Conservation (phyloP, 352 stramenopile genomes). For the Pythium scleroteichum region DNA sequence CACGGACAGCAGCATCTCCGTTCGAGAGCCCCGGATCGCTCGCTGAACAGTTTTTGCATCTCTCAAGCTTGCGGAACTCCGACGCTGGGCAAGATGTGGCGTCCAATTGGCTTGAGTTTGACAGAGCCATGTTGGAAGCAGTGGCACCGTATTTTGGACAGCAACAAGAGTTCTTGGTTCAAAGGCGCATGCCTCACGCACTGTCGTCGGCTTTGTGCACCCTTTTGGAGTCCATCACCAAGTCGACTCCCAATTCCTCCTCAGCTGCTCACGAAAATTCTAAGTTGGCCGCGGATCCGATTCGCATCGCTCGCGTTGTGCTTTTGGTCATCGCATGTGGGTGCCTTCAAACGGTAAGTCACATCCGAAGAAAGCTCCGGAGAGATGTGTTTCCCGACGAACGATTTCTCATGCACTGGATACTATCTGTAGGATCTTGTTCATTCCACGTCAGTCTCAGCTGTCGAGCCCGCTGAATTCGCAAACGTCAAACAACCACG, state of each 20-base stretch:
- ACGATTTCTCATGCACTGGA: neutral
- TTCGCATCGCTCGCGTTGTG: slow-evolving; percentile 24
- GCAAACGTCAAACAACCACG: slow-evolving; percentile 9
- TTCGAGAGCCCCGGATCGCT: slow-evolving; percentile 18
- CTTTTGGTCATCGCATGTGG: slow-evolving; percentile 25
- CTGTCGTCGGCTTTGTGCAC: slow-evolving; percentile 11
- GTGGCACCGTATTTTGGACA: slow-evolving; percentile 20
- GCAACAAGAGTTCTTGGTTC: slow-evolving; percentile 24
- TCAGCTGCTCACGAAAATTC: neutral
- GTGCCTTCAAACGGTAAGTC: slow-evolving; percentile 16
- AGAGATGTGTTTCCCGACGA: neutral
- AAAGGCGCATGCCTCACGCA: slow-evolving; percentile 14
- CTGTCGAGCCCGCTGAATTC: neutral
- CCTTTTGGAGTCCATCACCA: slow-evolving; percentile 12
- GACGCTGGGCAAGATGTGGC: slow-evolving; percentile 1
- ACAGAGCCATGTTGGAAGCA: slow-evolving; percentile 12
- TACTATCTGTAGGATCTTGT: slow-evolving; percentile 15
- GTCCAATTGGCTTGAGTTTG: slow-evolving; percentile 7
- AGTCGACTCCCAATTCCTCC: neutral
- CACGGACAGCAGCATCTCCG: neutral
- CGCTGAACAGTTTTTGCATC: slow-evolving; percentile 20
- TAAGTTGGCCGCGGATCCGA: neutral
- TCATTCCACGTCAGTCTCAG: neutral
- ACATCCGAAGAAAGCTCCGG: neutral
- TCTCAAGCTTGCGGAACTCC: slow-evolving; percentile 3